phyloP scores from a whole-genome alignment of 1,284 basidiomycete species.

The Tilletia horrida region DNA sequence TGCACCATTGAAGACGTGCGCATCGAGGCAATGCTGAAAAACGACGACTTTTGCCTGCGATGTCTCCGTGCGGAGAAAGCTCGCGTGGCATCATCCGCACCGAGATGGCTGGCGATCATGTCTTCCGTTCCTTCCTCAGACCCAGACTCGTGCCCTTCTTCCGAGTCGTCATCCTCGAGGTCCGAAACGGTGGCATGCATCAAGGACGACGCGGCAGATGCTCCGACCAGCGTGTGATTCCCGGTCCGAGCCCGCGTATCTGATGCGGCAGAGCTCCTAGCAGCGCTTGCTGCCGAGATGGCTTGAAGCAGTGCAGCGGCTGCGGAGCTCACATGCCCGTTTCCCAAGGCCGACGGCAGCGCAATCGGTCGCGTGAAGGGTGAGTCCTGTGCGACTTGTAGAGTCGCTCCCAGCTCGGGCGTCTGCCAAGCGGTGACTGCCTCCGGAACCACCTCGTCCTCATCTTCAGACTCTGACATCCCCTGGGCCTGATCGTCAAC shows the following conservation, averaged over 20 bases:
- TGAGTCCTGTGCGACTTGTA: neutral
- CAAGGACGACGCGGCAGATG: too few species aligned
- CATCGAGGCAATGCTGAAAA: conserved; percentile 12
- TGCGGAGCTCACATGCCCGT: neutral
- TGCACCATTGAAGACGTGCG: neutral
- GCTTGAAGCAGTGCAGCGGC: neutral
- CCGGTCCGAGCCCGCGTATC: too few species aligned
- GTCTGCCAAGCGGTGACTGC: conserved; percentile 13
- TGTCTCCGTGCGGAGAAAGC: neutral
- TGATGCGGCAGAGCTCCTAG: too few species aligned
- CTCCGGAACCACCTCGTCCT: neutral
- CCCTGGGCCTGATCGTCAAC: neutral
- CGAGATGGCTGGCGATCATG: too few species aligned
- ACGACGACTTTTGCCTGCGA: neutral
- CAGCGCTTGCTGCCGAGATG: neutral
- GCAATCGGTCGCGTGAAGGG: neutral
- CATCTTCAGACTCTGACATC: neutral
- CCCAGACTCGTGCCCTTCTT: too few species aligned
- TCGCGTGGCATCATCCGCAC: too few species aligned
- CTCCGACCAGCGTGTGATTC: too few species aligned
- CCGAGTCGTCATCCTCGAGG: too few species aligned
- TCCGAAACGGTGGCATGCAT: too few species aligned
- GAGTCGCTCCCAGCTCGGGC: neutral
- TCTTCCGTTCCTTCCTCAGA: too few species aligned
- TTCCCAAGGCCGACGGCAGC: neutral